Percentiles rank a stretch among this genome's conserved stretches.
phyloP scores from a whole-genome alignment of 495 filamentous ascomycete species.

The Podospora tetraspora region DNA sequence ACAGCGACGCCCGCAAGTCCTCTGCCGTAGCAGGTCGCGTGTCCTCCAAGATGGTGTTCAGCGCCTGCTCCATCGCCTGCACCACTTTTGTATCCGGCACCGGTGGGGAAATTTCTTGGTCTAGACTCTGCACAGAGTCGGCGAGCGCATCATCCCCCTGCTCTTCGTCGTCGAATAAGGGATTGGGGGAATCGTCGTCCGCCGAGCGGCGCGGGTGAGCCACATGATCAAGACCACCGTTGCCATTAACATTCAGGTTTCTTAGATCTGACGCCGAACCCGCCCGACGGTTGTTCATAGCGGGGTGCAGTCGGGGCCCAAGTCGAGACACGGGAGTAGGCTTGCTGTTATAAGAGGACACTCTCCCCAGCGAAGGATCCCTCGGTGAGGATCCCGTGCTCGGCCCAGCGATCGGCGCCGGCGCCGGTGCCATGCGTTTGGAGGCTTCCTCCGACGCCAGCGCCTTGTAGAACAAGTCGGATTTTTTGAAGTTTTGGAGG shows the following conservation, averaged over 20 bases:
- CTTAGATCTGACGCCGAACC: slow-evolving; percentile 44
- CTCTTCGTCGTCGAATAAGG: slow-evolving; percentile 54
- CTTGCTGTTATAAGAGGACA: slow-evolving; percentile 36
- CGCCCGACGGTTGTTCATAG: slow-evolving; percentile 31
- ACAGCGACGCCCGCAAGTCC: slow-evolving; percentile 54
- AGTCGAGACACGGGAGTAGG: slow-evolving; percentile 38
- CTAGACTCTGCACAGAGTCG: slow-evolving; percentile 50
- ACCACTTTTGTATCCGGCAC: slow-evolving; percentile 60
- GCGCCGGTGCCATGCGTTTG: slow-evolving; percentile 28
- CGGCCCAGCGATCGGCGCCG: slow-evolving; percentile 16
- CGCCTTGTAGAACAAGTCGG: slow-evolving; percentile 92
- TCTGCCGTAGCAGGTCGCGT: slow-evolving; percentile 54
- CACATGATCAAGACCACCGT: slow-evolving; percentile 32
- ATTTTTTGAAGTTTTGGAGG: slow-evolving; percentile 82
- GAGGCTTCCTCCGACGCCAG: slow-evolving; percentile 81
- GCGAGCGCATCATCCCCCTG: slow-evolving; percentile 46
- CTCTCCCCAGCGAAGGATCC: slow-evolving; percentile 25
- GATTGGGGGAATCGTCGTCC: slow-evolving; percentile 40
- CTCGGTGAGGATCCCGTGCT: slow-evolving; percentile 25
- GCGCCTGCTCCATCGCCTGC: slow-evolving; percentile 86
- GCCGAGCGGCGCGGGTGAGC: slow-evolving; percentile 38
- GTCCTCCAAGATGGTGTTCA: slow-evolving; percentile 92
- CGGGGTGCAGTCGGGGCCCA: slow-evolving; percentile 31
- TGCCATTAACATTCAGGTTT: slow-evolving; percentile 27
- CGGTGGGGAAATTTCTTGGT: slow-evolving; percentile 36